These are phyloP conservation scores for Aureobasidium sp. DNA, from an alignment of 2,329 filamentous ascomycete genomes.

Conservation along the genomic window DNA sequence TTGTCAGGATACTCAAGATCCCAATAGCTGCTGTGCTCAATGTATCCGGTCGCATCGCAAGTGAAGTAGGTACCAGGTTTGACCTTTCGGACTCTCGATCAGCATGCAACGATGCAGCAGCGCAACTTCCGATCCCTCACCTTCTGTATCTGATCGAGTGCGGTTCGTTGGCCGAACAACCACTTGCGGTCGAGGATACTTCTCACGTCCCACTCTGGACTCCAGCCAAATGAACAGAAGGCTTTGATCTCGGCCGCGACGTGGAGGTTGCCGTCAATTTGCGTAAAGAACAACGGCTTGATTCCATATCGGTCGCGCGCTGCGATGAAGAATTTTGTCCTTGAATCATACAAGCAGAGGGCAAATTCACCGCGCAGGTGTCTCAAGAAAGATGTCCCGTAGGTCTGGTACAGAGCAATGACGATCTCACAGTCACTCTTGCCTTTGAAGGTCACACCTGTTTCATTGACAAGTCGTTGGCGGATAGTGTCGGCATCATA, in stretches of 20 bases:
- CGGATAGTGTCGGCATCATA: neutral
- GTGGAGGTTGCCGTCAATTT: neutral
- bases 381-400: neutral
- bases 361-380: neutral
- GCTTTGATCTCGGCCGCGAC: neutral
- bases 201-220: neutral
- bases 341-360: neutral
- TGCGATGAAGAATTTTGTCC: neutral
- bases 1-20: neutral
- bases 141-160: neutral
- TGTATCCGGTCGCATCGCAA: neutral
- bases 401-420: neutral
- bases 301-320: neutral
- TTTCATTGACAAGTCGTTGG: neutral
- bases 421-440: neutral
- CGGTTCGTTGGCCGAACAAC: neutral
- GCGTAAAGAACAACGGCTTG: neutral
- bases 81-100: neutral
- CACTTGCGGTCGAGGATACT: neutral
- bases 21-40: neutral
- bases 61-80: neutral
- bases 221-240: neutral
- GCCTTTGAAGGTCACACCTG: neutral
- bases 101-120: neutral
- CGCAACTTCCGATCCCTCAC: neutral